Percentiles rank a stretch among this genome's conserved stretches.
These are phyloP conservation scores for Umbelopsis ramanniana DNA, from an alignment of 192 early-diverging fungal species.

Conservation along the genomic window DNA sequence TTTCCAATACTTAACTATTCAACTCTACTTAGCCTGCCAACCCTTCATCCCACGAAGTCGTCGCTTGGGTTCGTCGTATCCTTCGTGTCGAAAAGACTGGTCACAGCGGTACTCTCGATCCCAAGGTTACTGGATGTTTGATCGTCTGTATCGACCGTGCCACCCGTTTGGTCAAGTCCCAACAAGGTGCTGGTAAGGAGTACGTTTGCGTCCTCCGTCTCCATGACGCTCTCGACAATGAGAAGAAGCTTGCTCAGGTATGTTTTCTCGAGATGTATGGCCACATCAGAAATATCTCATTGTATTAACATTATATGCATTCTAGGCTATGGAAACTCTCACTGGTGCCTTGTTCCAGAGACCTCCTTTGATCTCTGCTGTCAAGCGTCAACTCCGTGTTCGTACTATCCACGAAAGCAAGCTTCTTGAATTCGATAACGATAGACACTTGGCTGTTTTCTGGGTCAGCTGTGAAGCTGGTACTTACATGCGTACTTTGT, in stretches of 20 bases:
- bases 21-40: constrained; percentile 75
- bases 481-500: constrained; percentile 99
- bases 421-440: constrained; percentile 96
- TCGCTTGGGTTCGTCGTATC: constrained; percentile 98
- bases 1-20: neutral
- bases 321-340: constrained; percentile 83
- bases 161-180: constrained; percentile 98
- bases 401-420: constrained; percentile 98
- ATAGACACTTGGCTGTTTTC: constrained; percentile 94
- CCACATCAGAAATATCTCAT: neutral
- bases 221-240: constrained; percentile 90
- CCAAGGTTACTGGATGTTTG: constrained; percentile 98
- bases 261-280: too few relatives aligned
- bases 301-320: constrained; percentile 33
- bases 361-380: constrained; percentile 97
- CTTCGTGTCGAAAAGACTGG: constrained; percentile 98
- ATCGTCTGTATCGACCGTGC: constrained; percentile 99
- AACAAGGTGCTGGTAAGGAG: constrained; percentile 99
- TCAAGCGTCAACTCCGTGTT: constrained; percentile 98
- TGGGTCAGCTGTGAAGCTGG: constrained; percentile 99
- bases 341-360: constrained; percentile 99
- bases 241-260: constrained; percentile 79
- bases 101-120: constrained; percentile 97
- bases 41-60: constrained; percentile 99
- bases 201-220: constrained; percentile 96